A percentile compares a stretch with the other conserved stretches of the same genome.
Evolutionary conservation across 768 basidiomycete species (phyloP).

Genomic region (Suillus clintonianus): DNA sequence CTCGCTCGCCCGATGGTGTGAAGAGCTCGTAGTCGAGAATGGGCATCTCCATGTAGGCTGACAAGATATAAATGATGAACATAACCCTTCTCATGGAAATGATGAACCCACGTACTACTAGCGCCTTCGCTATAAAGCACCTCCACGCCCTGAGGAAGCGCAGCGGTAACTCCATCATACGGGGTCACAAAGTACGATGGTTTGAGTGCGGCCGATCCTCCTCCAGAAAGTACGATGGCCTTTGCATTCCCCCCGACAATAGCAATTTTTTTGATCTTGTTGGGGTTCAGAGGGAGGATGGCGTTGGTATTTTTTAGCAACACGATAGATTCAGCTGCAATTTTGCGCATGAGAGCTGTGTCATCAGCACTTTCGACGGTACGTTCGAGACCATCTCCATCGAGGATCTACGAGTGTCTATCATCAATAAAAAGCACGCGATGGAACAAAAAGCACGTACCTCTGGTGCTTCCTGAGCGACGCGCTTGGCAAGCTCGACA

Average conservation of each 20-base stretch:
- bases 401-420: conserved; percentile 49
- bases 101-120: conserved; percentile 44
- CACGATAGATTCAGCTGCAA: conserved; percentile 74
- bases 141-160: conserved; percentile 50
- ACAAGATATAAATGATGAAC: conserved; percentile 1
- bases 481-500: conserved; percentile 69
- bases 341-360: conserved; percentile 59
- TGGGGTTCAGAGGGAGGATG: conserved; percentile 39
- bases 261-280: conserved; percentile 63
- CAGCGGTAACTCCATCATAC: conserved; percentile 71
- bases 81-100: background rate
- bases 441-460: conserved; percentile 30
- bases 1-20: conserved; percentile 59
- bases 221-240: conserved; percentile 67
- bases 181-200: conserved; percentile 77
- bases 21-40: conserved; percentile 68
- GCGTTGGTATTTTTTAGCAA: conserved; percentile 68
- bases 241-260: conserved; percentile 72
- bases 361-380: conserved; percentile 64
- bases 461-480: conserved; percentile 66
- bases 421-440: background rate
- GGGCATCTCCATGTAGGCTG: conserved; percentile 67
- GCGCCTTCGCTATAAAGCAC: conserved; percentile 72
- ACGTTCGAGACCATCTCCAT: conserved; percentile 69
- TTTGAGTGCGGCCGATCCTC: too few relatives aligned